These are phyloP conservation scores for Ceratocystis albifundus DNA, from an alignment of 2,329 filamentous ascomycete genomes.

Conservation along the genomic window DNA sequence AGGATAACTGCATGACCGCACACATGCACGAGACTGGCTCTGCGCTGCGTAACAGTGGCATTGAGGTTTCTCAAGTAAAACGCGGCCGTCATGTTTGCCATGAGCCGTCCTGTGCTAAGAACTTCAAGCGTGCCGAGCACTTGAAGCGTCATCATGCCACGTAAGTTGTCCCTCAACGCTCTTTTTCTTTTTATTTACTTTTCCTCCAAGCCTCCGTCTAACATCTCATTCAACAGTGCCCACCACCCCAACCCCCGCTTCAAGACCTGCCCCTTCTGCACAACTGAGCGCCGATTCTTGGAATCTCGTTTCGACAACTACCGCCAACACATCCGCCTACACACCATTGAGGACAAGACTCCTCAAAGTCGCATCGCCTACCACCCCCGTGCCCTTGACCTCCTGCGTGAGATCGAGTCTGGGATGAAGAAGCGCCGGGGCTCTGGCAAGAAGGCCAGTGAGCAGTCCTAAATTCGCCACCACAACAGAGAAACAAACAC, in stretches of 20 bases:
- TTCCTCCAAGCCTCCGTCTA: background rate
- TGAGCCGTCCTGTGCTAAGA: constrained; percentile 38
- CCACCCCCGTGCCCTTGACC: constrained; percentile 26
- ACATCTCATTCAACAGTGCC: constrained; percentile 17
- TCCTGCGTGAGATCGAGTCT: constrained; percentile 24
- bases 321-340: constrained; percentile 32
- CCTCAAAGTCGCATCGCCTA: constrained; percentile 30
- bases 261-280: constrained; percentile 23
- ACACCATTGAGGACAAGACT: constrained; percentile 27
- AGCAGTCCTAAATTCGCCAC: constrained; percentile 10
- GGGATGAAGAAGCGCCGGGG: constrained; percentile 23
- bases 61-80: constrained; percentile 23
- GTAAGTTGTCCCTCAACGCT: constrained; percentile 31
- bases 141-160: constrained; percentile 44
- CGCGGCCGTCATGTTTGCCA: constrained; percentile 37
- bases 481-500: background rate
- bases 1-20: background rate
- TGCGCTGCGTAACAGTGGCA: constrained; percentile 17
- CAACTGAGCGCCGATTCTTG: constrained; percentile 21
- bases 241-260: constrained; percentile 22
- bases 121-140: constrained; percentile 44
- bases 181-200: too few species aligned
- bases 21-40: constrained; percentile 18
- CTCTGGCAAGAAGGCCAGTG: constrained; percentile 22
- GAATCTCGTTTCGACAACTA: constrained; percentile 32